These are phyloP conservation scores for Symmetrospora coprosmae DNA, from an alignment of 768 basidiomycete genomes.

Conservation along the genomic window DNA sequence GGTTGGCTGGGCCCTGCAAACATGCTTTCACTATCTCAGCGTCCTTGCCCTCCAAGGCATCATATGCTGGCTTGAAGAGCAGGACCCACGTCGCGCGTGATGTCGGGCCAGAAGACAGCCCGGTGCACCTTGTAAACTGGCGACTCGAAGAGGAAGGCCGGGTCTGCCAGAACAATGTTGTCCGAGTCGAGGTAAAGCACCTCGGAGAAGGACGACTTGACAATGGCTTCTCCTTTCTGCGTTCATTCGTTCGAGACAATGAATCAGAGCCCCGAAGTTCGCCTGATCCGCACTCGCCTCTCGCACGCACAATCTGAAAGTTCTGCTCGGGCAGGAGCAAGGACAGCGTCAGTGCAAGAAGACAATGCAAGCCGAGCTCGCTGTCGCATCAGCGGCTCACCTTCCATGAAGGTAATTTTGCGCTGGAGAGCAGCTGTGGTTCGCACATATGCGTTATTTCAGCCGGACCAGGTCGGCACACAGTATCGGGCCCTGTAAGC, in stretches of 20 bases:
- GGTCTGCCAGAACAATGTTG: slow-evolving; percentile 39
- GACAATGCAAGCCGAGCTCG: too few relatives aligned
- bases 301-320: slow-evolving; percentile 33
- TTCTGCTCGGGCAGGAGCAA: slow-evolving; percentile 30
- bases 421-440: background rate
- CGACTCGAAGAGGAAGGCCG: slow-evolving; percentile 38
- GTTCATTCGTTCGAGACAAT: too few relatives aligned
- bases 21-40: background rate
- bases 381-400: background rate
- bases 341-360: background rate
- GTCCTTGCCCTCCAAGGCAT: background rate
- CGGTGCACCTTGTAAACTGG: slow-evolving; percentile 34
- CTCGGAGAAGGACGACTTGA: slow-evolving; percentile 34
- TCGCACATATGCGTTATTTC: background rate
- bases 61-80: background rate
- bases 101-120: slow-evolving; percentile 42
- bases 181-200: slow-evolving; percentile 41
- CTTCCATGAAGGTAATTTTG: background rate
- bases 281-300: background rate
- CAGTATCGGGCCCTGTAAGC: background rate
- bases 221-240: slow-evolving; percentile 27
- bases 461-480: background rate
- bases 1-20: slow-evolving; percentile 36
- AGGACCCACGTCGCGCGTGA: slow-evolving; percentile 38
- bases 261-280: slow-evolving; percentile 6